phyloP scores from a whole-genome alignment of 306 rosid genomes.

The Senna tora region DNA sequence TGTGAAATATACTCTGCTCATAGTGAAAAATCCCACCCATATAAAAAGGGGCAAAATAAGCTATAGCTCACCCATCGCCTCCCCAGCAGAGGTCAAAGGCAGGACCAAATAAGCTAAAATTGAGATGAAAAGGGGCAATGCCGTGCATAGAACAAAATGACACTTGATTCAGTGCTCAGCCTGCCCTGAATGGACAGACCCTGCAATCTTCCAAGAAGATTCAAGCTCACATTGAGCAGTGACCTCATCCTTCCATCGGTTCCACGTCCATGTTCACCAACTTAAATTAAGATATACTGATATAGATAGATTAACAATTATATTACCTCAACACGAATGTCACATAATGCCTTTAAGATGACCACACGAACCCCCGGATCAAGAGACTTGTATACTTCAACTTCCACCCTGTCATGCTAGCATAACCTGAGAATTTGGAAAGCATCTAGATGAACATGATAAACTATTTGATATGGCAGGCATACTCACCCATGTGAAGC shows the following conservation, averaged over 20 bases:
- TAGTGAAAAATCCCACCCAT: neutral
- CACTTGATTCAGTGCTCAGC: constrained; percentile 19
- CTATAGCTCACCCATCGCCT: no score
- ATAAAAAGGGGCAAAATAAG: no score
- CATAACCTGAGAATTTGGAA: constrained; percentile 40
- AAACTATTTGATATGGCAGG: constrained; percentile 33
- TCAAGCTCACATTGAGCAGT: constrained; percentile 24
- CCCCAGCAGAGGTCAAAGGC: no score
- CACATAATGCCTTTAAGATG: constrained; percentile 94
- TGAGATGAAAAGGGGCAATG: constrained; percentile 1
- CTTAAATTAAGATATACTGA: constrained; percentile 12
- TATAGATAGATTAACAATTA: constrained; percentile 20
- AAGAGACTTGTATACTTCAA: constrained; percentile 76
- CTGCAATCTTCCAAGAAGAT: constrained; percentile 20
- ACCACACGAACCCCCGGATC: constrained; percentile 86
- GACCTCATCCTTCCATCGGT: constrained; percentile 17
- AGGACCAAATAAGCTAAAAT: constrained; percentile 18
- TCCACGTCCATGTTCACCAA: neutral
- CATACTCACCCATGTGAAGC: constrained; percentile 89
- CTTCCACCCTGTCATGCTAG: constrained; percentile 64
- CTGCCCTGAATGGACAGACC: constrained; percentile 25
- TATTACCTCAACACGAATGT: constrained; percentile 93
- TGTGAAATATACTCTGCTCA: constrained; percentile 2
- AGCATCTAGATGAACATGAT: constrained; percentile 22
- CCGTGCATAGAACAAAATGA: constrained; percentile 16